Base-by-base conservation (phyloP, 148 eudicot species). In the Chenopodium suecicum region DNA sequence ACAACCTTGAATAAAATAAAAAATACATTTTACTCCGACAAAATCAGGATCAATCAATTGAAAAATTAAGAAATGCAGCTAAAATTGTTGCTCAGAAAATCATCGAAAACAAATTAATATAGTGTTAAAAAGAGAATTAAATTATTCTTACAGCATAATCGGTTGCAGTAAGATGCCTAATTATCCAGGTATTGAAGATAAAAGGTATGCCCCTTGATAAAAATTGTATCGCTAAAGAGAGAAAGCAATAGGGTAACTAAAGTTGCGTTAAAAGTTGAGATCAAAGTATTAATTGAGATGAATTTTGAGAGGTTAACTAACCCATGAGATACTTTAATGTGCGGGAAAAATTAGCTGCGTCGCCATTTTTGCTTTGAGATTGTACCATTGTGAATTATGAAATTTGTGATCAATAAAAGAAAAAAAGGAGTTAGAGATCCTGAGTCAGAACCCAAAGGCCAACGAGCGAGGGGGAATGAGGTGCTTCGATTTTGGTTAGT, bases 241-340 rank as follows among this genome's bases (percentile, higher is more conserved):
- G 10, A 66, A 16, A 66, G 7, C 54, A 20, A 70, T 2, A 72
- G 0, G 52, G 17, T 1, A 25, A 25, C 25, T 25, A 25, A 25
- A 25, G 25, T 25, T 25, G 74, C 7, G 75, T 46, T 27, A 32
- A 66, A 32, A 66, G 73, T 22, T 44, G 62, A 34, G 52, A 12
- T 31, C 22, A 50, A 11, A 8, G 54, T 37, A 8, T 44, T 37
- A 23, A 32, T 22, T 13, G 67, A 63, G 46, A 29, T 5, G 62
- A 29, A 31, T 17, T 50, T 19, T 5, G 29, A 9, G 31, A 44
- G 20, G 66, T 5, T 16, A 2, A 88, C 91, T 25, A 44, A 96
- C 99, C 99, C 71, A 94, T 82, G 22, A 96, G 88, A 80, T 94
- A 96, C 83, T 91, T 96, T 86, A 96, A 96, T 27, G 98, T 96